phyloP scores from a whole-genome alignment of 2,329 filamentous ascomycete species.

The Trichoderma koningiopsis region DNA sequence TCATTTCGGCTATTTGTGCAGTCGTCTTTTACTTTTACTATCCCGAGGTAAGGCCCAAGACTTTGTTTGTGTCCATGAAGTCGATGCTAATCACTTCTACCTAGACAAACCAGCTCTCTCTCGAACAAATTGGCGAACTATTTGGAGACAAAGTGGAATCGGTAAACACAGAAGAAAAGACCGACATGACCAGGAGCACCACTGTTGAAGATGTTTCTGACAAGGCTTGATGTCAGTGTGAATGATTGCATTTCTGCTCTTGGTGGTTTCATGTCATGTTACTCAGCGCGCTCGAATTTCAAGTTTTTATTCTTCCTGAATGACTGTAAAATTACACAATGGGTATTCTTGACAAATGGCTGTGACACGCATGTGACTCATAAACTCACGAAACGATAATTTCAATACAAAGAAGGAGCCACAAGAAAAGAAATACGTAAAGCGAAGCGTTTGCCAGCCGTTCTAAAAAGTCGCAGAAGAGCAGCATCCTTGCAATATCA shows the following conservation, averaged over 20 bases:
- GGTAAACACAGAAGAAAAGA: neutral
- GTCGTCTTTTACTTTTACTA: slow-evolving; percentile 1
- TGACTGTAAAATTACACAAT: neutral
- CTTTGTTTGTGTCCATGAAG: neutral
- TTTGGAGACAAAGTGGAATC: neutral
- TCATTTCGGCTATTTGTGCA: neutral
- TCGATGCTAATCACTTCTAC: neutral
- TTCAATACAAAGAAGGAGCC: neutral
- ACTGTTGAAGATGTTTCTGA: slow-evolving; percentile 1
- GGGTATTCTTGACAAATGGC: neutral
- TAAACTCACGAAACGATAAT: neutral
- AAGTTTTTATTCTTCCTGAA: neutral
- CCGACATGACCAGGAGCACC: neutral
- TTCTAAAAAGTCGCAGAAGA: neutral
- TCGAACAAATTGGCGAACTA: slow-evolving; percentile 9
- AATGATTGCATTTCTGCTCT: neutral
- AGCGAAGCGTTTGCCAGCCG: too few species aligned
- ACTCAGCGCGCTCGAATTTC: neutral
- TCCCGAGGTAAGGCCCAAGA: neutral
- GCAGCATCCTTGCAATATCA: too few species aligned
- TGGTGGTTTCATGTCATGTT: neutral
- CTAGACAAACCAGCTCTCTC: slow-evolving; percentile 4
- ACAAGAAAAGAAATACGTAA: neutral
- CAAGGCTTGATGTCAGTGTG: neutral
- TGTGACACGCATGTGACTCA: neutral